phyloP scores from a whole-genome alignment of 164 flowering plant genomes.

The Dillenia turbinata region DNA sequence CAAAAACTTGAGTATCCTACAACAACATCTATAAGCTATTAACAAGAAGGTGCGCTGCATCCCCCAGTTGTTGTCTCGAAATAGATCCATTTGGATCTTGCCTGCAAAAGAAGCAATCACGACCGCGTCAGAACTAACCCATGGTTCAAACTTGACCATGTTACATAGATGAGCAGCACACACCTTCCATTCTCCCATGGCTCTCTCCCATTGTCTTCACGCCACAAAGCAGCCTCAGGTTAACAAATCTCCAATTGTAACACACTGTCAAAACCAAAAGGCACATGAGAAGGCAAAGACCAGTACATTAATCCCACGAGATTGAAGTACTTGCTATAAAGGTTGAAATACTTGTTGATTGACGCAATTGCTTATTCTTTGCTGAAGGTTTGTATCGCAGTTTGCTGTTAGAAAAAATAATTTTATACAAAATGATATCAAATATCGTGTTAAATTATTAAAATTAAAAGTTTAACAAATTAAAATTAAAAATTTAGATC shows the following conservation, averaged over 20 bases:
- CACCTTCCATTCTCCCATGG: conserved; percentile 51
- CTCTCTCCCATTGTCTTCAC: conserved; percentile 76
- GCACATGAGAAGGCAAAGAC: neutral
- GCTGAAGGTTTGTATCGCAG: no score
- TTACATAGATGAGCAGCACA: neutral
- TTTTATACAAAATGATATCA: no score
- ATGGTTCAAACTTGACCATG: neutral
- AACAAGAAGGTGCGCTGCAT: conserved; percentile 83
- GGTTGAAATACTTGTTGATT: no score
- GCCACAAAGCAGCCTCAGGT: conserved; percentile 87
- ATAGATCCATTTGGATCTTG: conserved; percentile 45
- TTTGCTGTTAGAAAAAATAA: no score
- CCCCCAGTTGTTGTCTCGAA: conserved; percentile 79
- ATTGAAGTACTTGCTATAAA: no score
- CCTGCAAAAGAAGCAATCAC: conserved; percentile 25
- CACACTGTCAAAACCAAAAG: conserved; percentile 38
- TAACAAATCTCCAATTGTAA: conserved; percentile 61
- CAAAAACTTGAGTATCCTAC: no score
- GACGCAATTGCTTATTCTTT: no score
- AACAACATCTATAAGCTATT: no score
- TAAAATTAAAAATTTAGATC: no score
- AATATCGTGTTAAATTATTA: no score
- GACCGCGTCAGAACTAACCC: neutral
- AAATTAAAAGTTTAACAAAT: no score
- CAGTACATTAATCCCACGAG: no score